Evolutionary conservation across 345 rosid species (phyloP).

Genomic region (Abelmoschus esculentus): DNA sequence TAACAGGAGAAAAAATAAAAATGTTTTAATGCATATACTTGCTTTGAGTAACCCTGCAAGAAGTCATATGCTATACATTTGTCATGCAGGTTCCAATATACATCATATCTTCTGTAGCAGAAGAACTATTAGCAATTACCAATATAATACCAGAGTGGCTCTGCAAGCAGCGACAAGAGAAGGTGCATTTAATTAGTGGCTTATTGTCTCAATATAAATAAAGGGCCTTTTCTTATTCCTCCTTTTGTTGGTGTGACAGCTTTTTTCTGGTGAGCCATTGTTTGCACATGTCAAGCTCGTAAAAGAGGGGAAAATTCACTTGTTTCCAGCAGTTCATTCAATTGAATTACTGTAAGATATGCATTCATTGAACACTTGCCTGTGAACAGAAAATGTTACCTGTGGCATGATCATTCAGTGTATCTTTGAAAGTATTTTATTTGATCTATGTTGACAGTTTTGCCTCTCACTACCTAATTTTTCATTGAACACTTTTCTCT

Average conservation of each 20-base stretch:
- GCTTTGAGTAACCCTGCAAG: not conserved
- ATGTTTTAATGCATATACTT: not conserved
- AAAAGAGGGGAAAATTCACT: constrained; percentile 51
- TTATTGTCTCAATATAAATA: constrained; percentile 3
- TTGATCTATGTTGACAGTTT: not conserved
- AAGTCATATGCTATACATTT: not conserved
- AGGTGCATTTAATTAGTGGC: constrained; percentile 33
- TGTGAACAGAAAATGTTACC: not conserved
- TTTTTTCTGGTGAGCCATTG: constrained; percentile 72
- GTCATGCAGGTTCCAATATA: constrained; percentile 62
- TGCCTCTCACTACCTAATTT: not conserved
- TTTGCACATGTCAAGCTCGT: constrained; percentile 56
- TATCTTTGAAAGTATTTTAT: not conserved
- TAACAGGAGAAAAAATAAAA: not conserved
- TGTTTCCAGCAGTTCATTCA: constrained; percentile 69
- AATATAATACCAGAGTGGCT: constrained; percentile 83
- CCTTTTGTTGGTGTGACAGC: constrained; percentile 40
- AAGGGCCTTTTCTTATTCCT: not conserved
- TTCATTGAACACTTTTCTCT: not conserved
- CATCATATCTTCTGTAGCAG: constrained; percentile 66
- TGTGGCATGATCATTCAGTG: not conserved
- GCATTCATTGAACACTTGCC: not conserved
- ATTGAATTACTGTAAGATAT: constrained; percentile 58
- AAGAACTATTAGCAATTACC: constrained; percentile 64
- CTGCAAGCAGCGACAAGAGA: constrained; percentile 65